Conservation (phyloP, 2,329 filamentous ascomycete species). For the Penicillium sp. region DNA sequence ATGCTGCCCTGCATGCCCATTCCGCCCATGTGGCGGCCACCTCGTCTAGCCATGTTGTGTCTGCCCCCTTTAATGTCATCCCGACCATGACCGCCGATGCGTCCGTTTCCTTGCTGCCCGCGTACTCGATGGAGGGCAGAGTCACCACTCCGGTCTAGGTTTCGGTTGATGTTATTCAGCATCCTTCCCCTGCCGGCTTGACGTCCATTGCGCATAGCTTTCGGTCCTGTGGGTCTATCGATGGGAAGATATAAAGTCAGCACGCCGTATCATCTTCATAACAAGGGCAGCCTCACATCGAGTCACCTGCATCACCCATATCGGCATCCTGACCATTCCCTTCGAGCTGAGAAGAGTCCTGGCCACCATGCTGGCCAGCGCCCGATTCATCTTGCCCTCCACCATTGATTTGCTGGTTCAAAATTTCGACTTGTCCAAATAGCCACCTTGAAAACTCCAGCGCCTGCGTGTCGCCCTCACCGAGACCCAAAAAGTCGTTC, state of each 20-base stretch:
- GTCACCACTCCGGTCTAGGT: slow-evolving; percentile 74
- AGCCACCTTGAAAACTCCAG: slow-evolving; percentile 86
- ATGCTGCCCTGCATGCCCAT: slow-evolving; percentile 41
- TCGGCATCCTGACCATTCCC: slow-evolving; percentile 62
- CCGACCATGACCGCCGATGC: slow-evolving; percentile 75
- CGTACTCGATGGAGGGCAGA: slow-evolving; percentile 77
- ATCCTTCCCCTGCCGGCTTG: slow-evolving; percentile 70
- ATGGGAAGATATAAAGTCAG: slow-evolving; percentile 41
- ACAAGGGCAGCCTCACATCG: slow-evolving; percentile 33
- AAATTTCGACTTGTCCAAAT: slow-evolving; percentile 75
- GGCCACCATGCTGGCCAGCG: slow-evolving; percentile 36
- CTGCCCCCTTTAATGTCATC: slow-evolving; percentile 68
- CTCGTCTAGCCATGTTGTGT: slow-evolving; percentile 37
- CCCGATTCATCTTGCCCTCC: slow-evolving; percentile 34
- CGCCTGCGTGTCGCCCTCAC: slow-evolving; percentile 77
- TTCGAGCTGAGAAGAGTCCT: slow-evolving; percentile 9
- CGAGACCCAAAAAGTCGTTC: slow-evolving; percentile 77
- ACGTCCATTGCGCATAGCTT: slow-evolving; percentile 81
- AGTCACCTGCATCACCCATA: slow-evolving; percentile 61
- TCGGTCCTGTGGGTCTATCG: slow-evolving; percentile 82
- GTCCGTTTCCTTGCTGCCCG: slow-evolving; percentile 66
- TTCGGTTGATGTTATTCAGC: slow-evolving; percentile 78
- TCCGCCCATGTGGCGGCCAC: slow-evolving; percentile 47
- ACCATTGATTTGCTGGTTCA: slow-evolving; percentile 64
- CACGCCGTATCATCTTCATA: not conserved